phyloP scores from a whole-genome alignment of 176 grass and related monocot species.

The Carex parvula region DNA sequence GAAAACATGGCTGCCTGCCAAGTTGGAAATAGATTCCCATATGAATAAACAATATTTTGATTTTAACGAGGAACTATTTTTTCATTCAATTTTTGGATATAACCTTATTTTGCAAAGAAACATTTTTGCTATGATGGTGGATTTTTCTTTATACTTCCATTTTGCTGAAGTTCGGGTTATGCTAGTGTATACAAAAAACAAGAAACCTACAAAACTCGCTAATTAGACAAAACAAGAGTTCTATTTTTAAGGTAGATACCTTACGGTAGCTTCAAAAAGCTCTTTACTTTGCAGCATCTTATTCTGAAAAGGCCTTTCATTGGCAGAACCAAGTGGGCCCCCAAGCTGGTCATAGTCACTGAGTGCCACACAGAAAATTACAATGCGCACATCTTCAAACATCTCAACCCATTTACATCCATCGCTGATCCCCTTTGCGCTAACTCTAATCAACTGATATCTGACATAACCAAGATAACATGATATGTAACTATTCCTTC shows the following conservation, averaged over 20 bases:
- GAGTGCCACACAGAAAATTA: conserved; percentile 80
- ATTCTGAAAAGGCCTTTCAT: conserved; percentile 42
- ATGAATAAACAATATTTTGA: background rate
- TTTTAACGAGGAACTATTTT: background rate
- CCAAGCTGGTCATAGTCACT: conserved; percentile 74
- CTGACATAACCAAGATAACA: conserved; percentile 33
- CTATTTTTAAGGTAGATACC: conserved; percentile 29
- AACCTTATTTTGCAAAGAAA: background rate
- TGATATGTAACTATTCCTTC: background rate
- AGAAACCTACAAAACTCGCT: background rate
- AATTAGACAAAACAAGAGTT: background rate
- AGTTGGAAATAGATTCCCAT: background rate
- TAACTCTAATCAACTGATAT: conserved; percentile 88
- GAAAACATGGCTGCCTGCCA: conserved; percentile 70
- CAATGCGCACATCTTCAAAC: conserved; percentile 88
- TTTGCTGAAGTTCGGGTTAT: background rate
- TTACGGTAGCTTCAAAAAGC: conserved; percentile 85
- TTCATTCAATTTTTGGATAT: background rate
- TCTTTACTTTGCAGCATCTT: conserved; percentile 91
- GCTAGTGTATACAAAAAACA: conserved; percentile 6
- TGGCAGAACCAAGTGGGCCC: conserved; percentile 25
- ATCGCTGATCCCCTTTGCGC: conserved; percentile 70
- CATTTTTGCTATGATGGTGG: background rate
- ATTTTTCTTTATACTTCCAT: background rate
- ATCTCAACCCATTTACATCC: conserved; percentile 99